Percentiles rank a stretch among this genome's conserved stretches.
Evolutionary conservation across 2,329 filamentous ascomycete genomes (phyloP).

Genomic region (Xylaria sp.): DNA sequence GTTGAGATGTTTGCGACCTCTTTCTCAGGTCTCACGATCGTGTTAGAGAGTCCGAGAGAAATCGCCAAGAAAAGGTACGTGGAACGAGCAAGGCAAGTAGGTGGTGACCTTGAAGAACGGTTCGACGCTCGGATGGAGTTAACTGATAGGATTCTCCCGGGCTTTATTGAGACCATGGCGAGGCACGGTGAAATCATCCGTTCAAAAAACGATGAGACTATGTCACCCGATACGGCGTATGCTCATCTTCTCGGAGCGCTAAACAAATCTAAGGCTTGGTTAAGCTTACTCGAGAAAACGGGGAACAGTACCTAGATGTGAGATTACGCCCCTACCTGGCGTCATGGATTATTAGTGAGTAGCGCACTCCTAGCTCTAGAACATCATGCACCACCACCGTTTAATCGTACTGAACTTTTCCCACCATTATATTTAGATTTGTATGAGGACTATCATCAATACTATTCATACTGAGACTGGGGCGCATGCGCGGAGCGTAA

Average conservation of each 20-base stretch:
- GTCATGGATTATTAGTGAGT: not conserved
- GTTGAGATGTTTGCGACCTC: not conserved
- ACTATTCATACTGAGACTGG: too few relatives aligned
- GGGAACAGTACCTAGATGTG: not conserved
- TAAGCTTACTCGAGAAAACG: not conserved
- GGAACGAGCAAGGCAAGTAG: not conserved
- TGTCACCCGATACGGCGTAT: conserved; percentile 11
- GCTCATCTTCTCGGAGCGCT: not conserved
- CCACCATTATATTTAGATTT: too few relatives aligned
- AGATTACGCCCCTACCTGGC: not conserved
- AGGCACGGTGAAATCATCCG: conserved; percentile 11
- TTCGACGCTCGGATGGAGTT: conserved; percentile 17
- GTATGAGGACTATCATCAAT: too few relatives aligned
- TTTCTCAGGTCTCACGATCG: conserved; percentile 25
- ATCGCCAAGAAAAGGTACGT: conserved; percentile 18
- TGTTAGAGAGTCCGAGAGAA: conserved; percentile 17
- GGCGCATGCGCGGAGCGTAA: too few relatives aligned
- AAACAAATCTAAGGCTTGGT: not conserved
- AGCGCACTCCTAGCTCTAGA: not conserved
- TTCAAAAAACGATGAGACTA: conserved; percentile 8
- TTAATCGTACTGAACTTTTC: too few relatives aligned
- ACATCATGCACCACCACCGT: not conserved
- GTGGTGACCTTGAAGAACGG: not conserved
- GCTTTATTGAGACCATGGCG: conserved; percentile 22
- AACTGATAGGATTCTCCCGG: not conserved